Base-by-base conservation (phyloP, 2,329 filamentous ascomycete genomes). In the Paecilomyces sp. region DNA sequence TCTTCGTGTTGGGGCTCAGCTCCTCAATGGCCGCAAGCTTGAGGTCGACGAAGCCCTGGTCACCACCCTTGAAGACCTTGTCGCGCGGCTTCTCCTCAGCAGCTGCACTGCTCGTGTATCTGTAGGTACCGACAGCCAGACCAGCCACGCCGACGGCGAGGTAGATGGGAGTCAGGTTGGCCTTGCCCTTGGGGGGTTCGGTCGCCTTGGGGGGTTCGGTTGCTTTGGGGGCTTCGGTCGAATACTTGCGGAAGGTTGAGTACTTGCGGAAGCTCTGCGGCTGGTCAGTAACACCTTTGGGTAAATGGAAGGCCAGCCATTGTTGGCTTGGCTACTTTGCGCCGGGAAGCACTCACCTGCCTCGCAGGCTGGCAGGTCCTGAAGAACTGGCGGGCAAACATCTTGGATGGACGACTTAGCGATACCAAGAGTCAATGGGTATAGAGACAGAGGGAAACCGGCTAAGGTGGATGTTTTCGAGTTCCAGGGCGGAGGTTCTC, bases 1-100 rank as follows among this genome's bases (percentile, higher is more conserved):
- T 88, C 86, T 97, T 97, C 69, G 92, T 95, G 83, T 97, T 97
- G 83, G 92, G 89, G 82, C 91, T 97, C 79, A 97, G 78, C 54
- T 82, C 78, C 78, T 96, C 89, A 56, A 92, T 84, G 59, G 88
- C 86, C 59, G 91, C 85, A 59, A 97, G 82, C 79, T 89, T 87
- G 67, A 97, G 83, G 63, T 86, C 87, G 64, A 97, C 76, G 78
- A 92, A 97, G 66, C 91, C 92, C 78, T 97, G 92, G 63, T 96
- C 91, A 65, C 91, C 91, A 66, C 93, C 92, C 34, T 84, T 89
- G 75, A 97, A 88, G 60, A 82, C 80, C 72, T 81, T 82, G 24
- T 73, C 65, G 59, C 72, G 77, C 50, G 76, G 72, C 63, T 74
- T 72, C 57, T 66, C 67, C 34, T 63, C 65, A 58, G 63, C 63